Percentiles rank a stretch among this genome's conserved stretches.
These are phyloP conservation scores for Syzygium malaccense DNA, from an alignment of 441 rosid genomes.

Conservation along the genomic window DNA sequence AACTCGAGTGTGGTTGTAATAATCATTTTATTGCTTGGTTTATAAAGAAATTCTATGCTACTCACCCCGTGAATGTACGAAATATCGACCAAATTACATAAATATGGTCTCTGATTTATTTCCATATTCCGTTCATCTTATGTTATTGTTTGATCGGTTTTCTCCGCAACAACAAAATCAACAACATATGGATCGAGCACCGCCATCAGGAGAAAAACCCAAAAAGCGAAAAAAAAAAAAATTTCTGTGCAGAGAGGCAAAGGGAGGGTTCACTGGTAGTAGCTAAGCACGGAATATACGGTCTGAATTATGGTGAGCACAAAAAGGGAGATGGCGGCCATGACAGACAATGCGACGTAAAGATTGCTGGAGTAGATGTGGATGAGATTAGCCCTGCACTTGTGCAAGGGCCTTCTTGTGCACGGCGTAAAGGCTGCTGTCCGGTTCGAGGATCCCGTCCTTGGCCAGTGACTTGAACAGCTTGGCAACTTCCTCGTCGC, in stretches of 20 bases:
- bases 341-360: neutral
- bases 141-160: too few species aligned
- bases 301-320: neutral
- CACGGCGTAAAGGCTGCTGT: neutral
- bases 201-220: neutral
- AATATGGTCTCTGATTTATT: too few species aligned
- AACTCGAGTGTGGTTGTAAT: too few species aligned
- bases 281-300: neutral
- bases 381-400: neutral
- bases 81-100: too few species aligned
- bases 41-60: too few species aligned
- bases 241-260: neutral
- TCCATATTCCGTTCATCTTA: too few species aligned
- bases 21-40: too few species aligned
- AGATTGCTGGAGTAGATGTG: neutral
- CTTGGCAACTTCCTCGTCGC: neutral
- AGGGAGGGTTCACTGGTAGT: neutral
- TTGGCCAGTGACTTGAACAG: neutral
- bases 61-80: too few species aligned
- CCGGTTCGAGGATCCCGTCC: neutral
- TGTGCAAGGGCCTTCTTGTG: neutral
- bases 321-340: neutral
- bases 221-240: fast-evolving
- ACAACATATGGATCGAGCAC: neutral
- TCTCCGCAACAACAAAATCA: too few species aligned